Percentiles rank a stretch among this genome's conserved stretches.
Conservation (phyloP, 495 filamentous ascomycete genomes). For the Trichoderma gamsii region DNA sequence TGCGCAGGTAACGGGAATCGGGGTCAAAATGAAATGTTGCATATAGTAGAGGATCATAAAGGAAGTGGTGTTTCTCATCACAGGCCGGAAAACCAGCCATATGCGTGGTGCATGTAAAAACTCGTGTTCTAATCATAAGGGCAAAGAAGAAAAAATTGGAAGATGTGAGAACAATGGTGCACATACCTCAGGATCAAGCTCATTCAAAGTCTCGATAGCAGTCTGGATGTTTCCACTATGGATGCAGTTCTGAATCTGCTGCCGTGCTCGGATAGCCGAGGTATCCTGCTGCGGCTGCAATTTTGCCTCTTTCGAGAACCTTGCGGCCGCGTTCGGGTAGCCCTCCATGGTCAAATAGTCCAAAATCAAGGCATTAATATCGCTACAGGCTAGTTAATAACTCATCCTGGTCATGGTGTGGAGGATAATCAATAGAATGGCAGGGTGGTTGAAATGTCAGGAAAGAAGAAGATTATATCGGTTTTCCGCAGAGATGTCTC, state of each 20-base stretch:
- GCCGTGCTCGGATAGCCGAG: conserved; percentile 66
- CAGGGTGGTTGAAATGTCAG: conserved; percentile 39
- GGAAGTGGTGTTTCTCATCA: conserved; percentile 75
- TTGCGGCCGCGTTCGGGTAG: conserved; percentile 86
- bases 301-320: conserved; percentile 91
- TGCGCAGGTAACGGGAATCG: background rate
- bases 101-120: conserved; percentile 99
- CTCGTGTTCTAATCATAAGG: conserved; percentile 76
- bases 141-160: conserved; percentile 16
- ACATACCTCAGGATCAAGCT: conserved; percentile 83
- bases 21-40: background rate
- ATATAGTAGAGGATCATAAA: conserved; percentile 15
- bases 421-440: conserved; percentile 17
- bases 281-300: conserved; percentile 64
- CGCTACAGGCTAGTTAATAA: conserved; percentile 47
- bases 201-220: conserved; percentile 82
- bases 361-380: conserved; percentile 92
- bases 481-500: conserved; percentile 84
- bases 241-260: conserved; percentile 74
- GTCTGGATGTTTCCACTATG: conserved; percentile 75
- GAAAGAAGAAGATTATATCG: conserved; percentile 53
- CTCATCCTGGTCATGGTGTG: conserved; percentile 24
- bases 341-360: conserved; percentile 96
- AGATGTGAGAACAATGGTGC: background rate
- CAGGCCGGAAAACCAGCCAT: conserved; percentile 61